Conservation (phyloP, 441 rosid species). For the Hura crepitans region DNA sequence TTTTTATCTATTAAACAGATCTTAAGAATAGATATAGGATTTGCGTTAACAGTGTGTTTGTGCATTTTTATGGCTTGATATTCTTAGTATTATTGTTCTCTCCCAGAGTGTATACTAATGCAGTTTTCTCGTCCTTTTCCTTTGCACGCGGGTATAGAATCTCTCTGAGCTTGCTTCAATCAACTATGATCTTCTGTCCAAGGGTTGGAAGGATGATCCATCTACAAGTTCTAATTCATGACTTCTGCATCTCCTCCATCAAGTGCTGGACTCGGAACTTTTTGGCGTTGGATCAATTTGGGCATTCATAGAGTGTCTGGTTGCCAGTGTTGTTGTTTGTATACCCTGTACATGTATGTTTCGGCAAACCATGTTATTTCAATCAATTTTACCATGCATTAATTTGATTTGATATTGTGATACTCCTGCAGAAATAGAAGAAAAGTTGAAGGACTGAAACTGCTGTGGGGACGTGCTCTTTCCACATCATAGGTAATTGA, state of each 20-base stretch:
- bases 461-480: constrained; percentile 33
- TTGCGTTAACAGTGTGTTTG: background rate
- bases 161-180: constrained; percentile 95
- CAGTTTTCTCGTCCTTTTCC: background rate
- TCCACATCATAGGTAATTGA: constrained; percentile 29
- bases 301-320: constrained; percentile 23
- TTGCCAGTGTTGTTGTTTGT: constrained; percentile 31
- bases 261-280: constrained; percentile 16
- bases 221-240: constrained; percentile 46
- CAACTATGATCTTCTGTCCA: constrained; percentile 95
- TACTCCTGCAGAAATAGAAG: constrained; percentile 44
- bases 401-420: background rate
- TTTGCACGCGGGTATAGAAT: constrained; percentile 42
- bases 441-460: constrained; percentile 29
- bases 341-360: constrained; percentile 56
- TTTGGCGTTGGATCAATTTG: constrained; percentile 24
- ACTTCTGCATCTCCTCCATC: constrained; percentile 13
- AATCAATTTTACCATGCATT: background rate
- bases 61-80: background rate
- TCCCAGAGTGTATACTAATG: background rate
- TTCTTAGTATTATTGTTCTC: background rate
- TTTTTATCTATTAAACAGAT: background rate
- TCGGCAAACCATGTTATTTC: background rate
- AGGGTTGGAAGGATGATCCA: constrained; percentile 91
- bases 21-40: background rate